Evolutionary conservation across 768 basidiomycete species (phyloP), one percentile per base, ranked within the genome.

Genomic region (Sporobolomyces roseus): DNA sequence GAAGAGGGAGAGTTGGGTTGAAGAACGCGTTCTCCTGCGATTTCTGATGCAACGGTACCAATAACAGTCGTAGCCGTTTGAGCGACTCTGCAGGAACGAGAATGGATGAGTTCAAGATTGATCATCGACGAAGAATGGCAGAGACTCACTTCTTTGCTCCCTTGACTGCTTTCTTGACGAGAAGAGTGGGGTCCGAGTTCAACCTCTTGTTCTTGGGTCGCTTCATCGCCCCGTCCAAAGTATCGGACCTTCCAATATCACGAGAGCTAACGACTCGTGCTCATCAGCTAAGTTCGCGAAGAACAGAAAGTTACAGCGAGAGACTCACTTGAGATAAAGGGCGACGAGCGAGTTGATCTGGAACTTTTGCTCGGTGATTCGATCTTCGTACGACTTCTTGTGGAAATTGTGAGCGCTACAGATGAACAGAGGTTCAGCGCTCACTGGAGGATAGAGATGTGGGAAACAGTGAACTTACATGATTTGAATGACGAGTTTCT

Each of bases 401-500:
- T 83, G 82, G 77, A 83, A 79, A 61, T 76, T 78, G 74, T 75
- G 76, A 5, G 78, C 75, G 50, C 72, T 75, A 16, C 38, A 16
- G 16, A 5, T 10, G 6, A 8, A n/a, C 14, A 29, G 3, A 50
- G 19, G 25, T 2, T 27, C 27, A 33, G 2, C 48, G 27, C 8
- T 10, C 14, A 17, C 1, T 33, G 13, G 10, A 35, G 43, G 3
- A 10, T 13, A 13, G 21, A 46, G 45, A 46, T 7, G 29, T 21
- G 54, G 32, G 4, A 30, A 19, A 19, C 33, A 46, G 12, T 2
- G 13, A 2, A 65, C 67, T 29, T 14, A 74, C 74, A 94, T 91
- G 82, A 86, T 86, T 77, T 93, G 92, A 54, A 96, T 89, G 19
- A 87, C 78, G 67, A 93, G 84, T 76, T 96, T 96, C 78, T 93